phyloP scores from a whole-genome alignment of 768 basidiomycete genomes.

The Paxillus ammoniavirescens region DNA sequence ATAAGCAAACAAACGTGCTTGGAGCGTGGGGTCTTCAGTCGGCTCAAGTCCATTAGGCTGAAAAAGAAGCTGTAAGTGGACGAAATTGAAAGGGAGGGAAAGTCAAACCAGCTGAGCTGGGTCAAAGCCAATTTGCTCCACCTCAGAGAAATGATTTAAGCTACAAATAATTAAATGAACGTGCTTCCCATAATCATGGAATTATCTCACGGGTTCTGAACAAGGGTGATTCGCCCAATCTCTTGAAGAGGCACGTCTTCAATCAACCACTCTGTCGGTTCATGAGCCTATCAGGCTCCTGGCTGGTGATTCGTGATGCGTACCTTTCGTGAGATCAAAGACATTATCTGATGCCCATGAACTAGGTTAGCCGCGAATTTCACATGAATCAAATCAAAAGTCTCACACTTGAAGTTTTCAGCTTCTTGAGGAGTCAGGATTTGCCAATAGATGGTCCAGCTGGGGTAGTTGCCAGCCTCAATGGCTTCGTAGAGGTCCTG shows the following conservation, averaged over 20 bases:
- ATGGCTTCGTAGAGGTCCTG: constrained; percentile 57
- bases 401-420: constrained; percentile 40
- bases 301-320: background rate
- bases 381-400: background rate
- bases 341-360: constrained; percentile 41
- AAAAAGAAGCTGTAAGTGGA: background rate
- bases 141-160: constrained; percentile 34
- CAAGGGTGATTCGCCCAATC: constrained; percentile 38
- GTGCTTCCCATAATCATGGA: background rate
- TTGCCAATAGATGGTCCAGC: constrained; percentile 59
- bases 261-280: constrained; percentile 33
- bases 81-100: background rate
- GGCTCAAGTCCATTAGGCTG: constrained; percentile 41
- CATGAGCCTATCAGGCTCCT: background rate
- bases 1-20: constrained; percentile 58
- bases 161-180: background rate
- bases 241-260: constrained; percentile 34
- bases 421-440: constrained; percentile 52
- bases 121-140: constrained; percentile 46
- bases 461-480: constrained; percentile 49
- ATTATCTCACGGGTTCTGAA: constrained; percentile 34
- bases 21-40: constrained; percentile 56
- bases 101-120: constrained; percentile 46
- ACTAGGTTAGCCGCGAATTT: background rate
- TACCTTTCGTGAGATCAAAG: constrained; percentile 47